Evolutionary conservation across 805 yeast genomes (phyloP).

Genomic region (Hanseniaspora vineae): DNA sequence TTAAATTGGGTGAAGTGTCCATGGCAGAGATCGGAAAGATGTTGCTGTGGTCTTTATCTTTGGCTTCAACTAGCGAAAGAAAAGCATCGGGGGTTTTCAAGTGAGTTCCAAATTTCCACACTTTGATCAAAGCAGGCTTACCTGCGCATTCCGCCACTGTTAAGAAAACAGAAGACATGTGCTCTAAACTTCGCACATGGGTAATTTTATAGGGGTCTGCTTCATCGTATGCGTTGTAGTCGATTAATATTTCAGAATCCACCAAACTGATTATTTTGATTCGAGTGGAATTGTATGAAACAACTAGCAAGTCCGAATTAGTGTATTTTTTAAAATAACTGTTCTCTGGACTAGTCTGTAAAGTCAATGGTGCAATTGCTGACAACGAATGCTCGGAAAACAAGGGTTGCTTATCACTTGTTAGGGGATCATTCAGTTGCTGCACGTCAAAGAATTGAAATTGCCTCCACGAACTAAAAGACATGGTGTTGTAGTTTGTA

Average conservation of each 20-base stretch:
- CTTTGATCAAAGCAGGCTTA: conserved; percentile 47
- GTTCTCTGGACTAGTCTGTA: conserved; percentile 15
- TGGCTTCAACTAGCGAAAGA: conserved; percentile 48
- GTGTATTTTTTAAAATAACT: background rate
- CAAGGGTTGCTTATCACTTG: conserved; percentile 45
- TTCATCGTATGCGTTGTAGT: conserved; percentile 52
- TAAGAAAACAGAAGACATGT: conserved; percentile 37
- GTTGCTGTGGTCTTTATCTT: conserved; percentile 48
- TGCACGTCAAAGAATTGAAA: conserved; percentile 74
- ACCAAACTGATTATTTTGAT: conserved; percentile 43
- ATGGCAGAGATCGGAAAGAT: conserved; percentile 48
- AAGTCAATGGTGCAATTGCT: conserved; percentile 45
- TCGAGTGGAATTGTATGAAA: conserved; percentile 40
- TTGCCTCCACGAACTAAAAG: conserved; percentile 48
- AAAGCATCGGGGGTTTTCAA: conserved; percentile 28
- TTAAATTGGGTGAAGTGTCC: conserved; percentile 13
- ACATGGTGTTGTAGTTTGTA: conserved; percentile 11
- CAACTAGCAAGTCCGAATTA: conserved; percentile 25
- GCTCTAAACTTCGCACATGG: conserved; percentile 35
- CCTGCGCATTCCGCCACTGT: conserved; percentile 71
- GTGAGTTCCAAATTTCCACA: conserved; percentile 55
- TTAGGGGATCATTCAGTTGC: conserved; percentile 76
- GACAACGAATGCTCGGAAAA: conserved; percentile 70
- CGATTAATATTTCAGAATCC: conserved; percentile 31
- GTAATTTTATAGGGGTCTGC: conserved; percentile 44